phyloP scores from a whole-genome alignment of 192 early-diverging fungal species.

The Haplosporangium gracile region DNA sequence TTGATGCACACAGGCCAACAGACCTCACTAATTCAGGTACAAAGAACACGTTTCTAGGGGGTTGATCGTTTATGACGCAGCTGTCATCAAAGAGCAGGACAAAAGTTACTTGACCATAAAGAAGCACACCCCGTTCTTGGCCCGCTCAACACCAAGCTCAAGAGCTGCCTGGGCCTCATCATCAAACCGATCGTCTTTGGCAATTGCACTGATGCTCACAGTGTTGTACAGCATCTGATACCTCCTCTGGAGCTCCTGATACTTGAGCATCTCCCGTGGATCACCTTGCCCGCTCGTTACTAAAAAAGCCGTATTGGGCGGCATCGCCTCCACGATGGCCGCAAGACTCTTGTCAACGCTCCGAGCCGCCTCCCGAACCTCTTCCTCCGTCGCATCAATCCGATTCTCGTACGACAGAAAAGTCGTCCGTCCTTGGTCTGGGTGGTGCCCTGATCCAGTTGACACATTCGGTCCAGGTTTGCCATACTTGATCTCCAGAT shows the following conservation, averaged over 20 bases:
- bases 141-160: constrained; percentile 24
- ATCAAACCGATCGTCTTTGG: constrained; percentile 34
- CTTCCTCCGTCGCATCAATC: constrained; percentile 19
- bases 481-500: constrained; percentile 43
- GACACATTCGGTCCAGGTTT: not conserved
- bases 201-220: constrained; percentile 27
- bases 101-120: constrained; percentile 43
- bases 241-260: constrained; percentile 27
- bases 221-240: constrained; percentile 47
- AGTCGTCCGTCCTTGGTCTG: not conserved
- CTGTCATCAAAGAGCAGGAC: not conserved
- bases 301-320: constrained; percentile 53
- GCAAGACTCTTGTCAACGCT: constrained; percentile 56
- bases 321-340: constrained; percentile 50
- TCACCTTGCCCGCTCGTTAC: constrained; percentile 60
- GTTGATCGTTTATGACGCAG: too few relatives aligned
- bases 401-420: not conserved
- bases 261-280: constrained; percentile 27
- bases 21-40: not conserved
- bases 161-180: constrained; percentile 40
- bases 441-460: not conserved
- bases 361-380: constrained; percentile 19
- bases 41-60: not conserved
- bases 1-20: too few relatives aligned
- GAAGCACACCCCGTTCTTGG: constrained; percentile 54